These are phyloP conservation scores for Linnemannia hyalina DNA, from an alignment of 192 early-diverging fungal genomes.

Conservation along the genomic window DNA sequence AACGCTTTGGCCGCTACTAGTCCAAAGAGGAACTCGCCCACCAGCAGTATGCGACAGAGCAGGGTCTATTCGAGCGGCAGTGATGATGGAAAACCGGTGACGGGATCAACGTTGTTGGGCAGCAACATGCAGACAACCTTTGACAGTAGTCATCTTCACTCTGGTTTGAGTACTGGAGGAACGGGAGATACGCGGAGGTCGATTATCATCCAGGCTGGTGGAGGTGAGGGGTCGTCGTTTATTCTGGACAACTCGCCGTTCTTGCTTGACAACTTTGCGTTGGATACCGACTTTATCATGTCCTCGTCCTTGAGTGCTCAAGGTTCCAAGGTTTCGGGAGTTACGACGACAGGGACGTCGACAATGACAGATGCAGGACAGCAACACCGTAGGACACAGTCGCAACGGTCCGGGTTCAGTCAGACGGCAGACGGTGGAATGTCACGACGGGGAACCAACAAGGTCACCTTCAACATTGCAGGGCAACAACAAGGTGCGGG, in stretches of 20 bases:
- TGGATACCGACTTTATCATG: slow-evolving; percentile 39
- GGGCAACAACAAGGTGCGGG: not conserved
- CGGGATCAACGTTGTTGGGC: slow-evolving; percentile 11
- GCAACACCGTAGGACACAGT: slow-evolving; percentile 4
- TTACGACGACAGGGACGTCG: too few relatives aligned
- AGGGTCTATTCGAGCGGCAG: not conserved
- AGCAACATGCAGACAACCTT: slow-evolving; percentile 15
- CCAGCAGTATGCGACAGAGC: slow-evolving; percentile 10
- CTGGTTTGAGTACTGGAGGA: not conserved
- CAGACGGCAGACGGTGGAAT: not conserved
- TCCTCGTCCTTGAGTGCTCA: not conserved
- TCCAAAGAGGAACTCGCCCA: not conserved
- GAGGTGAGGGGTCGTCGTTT: slow-evolving; percentile 41
- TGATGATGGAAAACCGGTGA: not conserved
- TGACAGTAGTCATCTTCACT: not conserved
- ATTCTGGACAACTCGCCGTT: slow-evolving; percentile 39
- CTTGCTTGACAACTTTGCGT: slow-evolving; percentile 48
- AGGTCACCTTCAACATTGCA: slow-evolving; percentile 42
- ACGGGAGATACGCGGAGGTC: slow-evolving; percentile 15
- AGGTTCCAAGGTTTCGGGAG: not conserved
- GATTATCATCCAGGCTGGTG: slow-evolving; percentile 29
- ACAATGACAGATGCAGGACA: not conserved
- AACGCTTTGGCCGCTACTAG: not conserved
- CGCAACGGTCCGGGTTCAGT: not conserved
- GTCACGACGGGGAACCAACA: slow-evolving; percentile 31